phyloP scores from a whole-genome alignment of 1,284 basidiomycete species.

The Apiotrichum mycotoxinovorans region DNA sequence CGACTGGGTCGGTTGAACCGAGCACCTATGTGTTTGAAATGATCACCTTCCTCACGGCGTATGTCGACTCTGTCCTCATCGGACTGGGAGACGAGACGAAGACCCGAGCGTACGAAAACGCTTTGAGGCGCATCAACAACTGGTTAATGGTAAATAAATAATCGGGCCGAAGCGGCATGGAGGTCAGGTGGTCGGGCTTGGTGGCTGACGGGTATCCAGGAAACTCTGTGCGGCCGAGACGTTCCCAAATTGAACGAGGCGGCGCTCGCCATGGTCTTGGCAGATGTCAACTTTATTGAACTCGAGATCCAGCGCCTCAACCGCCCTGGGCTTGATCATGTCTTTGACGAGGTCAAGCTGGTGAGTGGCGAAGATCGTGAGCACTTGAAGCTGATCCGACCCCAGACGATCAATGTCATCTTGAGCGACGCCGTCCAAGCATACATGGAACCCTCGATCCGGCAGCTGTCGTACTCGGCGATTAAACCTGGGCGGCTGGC shows the following conservation, averaged over 20 bases:
- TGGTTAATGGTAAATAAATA: conserved; percentile 71
- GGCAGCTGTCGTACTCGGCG: conserved; percentile 66
- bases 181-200: background rate
- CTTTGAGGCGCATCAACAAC: conserved; percentile 77
- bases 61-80: conserved; percentile 88
- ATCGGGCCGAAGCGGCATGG: too few species aligned
- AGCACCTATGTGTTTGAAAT: conserved; percentile 90
- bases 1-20: conserved; percentile 58
- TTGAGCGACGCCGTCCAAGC: conserved; percentile 70
- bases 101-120: conserved; percentile 79
- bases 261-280: conserved; percentile 73
- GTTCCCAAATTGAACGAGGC: conserved; percentile 83
- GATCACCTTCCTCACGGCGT: conserved; percentile 91
- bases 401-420: conserved; percentile 71
- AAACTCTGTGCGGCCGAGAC: conserved; percentile 51
- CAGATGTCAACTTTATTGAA: conserved; percentile 81
- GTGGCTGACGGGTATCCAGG: conserved; percentile 25
- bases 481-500: conserved; percentile 74
- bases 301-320: conserved; percentile 71
- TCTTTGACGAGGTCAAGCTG: conserved; percentile 74
- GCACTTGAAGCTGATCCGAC: conserved; percentile 11
- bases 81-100: conserved; percentile 71
- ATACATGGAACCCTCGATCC: conserved; percentile 69
- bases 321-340: conserved; percentile 64
- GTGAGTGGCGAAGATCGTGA: conserved; percentile 54